These are phyloP conservation scores for Hymenoscyphus fraxineus DNA, from an alignment of 2,329 filamentous ascomycete species.

Conservation along the genomic window DNA sequence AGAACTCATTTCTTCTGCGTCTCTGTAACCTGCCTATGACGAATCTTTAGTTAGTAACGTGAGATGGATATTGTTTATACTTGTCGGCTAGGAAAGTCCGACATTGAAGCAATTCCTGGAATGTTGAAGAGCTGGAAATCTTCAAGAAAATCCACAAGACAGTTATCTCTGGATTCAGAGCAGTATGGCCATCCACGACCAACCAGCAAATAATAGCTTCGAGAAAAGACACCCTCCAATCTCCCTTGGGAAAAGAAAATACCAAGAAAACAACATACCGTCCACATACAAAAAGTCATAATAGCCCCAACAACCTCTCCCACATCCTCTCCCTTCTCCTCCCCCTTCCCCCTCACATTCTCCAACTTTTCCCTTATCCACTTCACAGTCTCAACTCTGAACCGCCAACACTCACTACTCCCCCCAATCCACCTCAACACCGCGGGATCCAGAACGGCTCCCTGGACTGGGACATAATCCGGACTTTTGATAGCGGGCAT, in stretches of 20 bases:
- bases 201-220: neutral
- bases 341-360: slow-evolving; percentile 4
- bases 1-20: slow-evolving; percentile 16
- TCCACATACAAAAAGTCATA: slow-evolving; percentile 23
- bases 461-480: slow-evolving; percentile 12
- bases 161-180: neutral
- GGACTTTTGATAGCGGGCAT: slow-evolving; percentile 18
- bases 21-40: slow-evolving; percentile 15
- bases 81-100: neutral
- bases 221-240: neutral
- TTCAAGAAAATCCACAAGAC: neutral
- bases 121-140: neutral
- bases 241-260: neutral
- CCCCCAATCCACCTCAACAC: slow-evolving; percentile 19
- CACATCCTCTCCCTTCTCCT: slow-evolving; percentile 4
- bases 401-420: slow-evolving; percentile 18
- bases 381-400: slow-evolving; percentile 18
- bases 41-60: neutral
- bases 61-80: neutral
- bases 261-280: slow-evolving; percentile 14
- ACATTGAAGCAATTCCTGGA: neutral
- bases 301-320: slow-evolving; percentile 18
- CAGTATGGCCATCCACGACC: neutral
- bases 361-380: slow-evolving; percentile 17
- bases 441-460: neutral